Base-by-base conservation (phyloP, 495 filamentous ascomycete species). In the Talaromyces proteolyticus region DNA sequence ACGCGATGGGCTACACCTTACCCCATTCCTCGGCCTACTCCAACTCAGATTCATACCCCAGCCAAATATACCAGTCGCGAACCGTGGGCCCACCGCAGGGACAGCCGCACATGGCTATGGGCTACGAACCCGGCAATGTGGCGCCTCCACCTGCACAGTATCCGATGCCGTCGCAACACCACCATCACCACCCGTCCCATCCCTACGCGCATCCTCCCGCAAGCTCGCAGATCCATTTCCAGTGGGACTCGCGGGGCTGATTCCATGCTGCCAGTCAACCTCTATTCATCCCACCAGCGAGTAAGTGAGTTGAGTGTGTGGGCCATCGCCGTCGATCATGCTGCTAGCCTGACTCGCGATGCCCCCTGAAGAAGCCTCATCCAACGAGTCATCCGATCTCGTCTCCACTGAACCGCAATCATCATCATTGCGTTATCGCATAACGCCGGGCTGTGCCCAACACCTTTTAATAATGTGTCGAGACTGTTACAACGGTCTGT, bases 201-300 rank as follows among this genome's bases (percentile, higher is more conserved):
- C 29, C 47, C 1, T 49, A 39, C 14, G 12, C 38, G 36, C 47
- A 49, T 24, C 38, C 47, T 4, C 37, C 47, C 5, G 12, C 34
- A 18, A 34, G 38, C n/a, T 23, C 47, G 12, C 47, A 49, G 18
- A 49, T 49, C 11, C 29, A 36, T 3, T 49, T 39, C 24, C 47
- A 49, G 12, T 49, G 47, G 47, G 47, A 49, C 20, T 49, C 47
- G 4, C 20, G 47, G 19, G 37, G 20, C 17, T 49, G 22, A 49
- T 18, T 47, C n/a, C n/a, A n/a, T n/a, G n/a, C n/a, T n/a, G n/a
- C n/a, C n/a, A n/a, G n/a, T n/a, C n/a, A n/a, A n/a, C n/a, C n/a
- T n/a, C n/a, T n/a, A n/a, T n/a, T n/a, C n/a, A n/a, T n/a, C n/a
- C n/a, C n/a, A 34, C 4, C 8, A 34, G 14, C 29, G 29, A 4